Conservation (phyloP, 2,329 filamentous ascomycete genomes). For the Monilinia aucupariae region DNA sequence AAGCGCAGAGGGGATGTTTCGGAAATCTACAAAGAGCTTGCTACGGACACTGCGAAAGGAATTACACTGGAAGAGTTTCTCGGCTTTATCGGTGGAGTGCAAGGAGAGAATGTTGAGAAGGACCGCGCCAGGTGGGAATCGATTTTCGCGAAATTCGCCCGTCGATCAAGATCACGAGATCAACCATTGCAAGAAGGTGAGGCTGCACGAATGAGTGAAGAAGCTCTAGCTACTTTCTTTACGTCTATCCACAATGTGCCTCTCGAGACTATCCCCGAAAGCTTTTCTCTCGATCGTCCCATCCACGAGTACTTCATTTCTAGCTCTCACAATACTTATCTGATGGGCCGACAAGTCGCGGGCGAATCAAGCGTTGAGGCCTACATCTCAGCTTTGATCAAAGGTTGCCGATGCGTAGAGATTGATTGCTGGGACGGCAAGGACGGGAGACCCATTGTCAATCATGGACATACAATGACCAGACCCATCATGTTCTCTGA, state of each 20-base stretch:
- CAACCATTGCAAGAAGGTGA: conserved; percentile 40
- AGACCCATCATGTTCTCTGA: conserved; percentile 85
- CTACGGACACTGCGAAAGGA: conserved; percentile 53
- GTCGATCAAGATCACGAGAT: conserved; percentile 50
- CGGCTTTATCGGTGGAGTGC: conserved; percentile 64
- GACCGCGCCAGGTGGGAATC: conserved; percentile 63
- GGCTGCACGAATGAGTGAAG: conserved; percentile 63
- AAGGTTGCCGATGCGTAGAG: conserved; percentile 91
- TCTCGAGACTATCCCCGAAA: conserved; percentile 54
- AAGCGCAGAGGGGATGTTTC: conserved; percentile 80
- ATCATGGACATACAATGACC: conserved; percentile 85
- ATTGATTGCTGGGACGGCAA: conserved; percentile 97
- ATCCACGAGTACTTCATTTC: conserved; percentile 98
- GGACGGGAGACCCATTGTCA: conserved; percentile 76
- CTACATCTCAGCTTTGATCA: conserved; percentile 82
- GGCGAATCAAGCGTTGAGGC: conserved; percentile 91
- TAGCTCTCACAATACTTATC: conserved; percentile 97
- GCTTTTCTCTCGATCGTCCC: conserved; percentile 68
- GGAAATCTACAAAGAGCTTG: conserved; percentile 61
- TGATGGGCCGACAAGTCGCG: conserved; percentile 82
- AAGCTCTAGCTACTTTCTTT: conserved; percentile 72
- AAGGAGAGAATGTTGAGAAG: conserved; percentile 68
- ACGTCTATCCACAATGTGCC: conserved; percentile 69
- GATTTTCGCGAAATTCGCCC: conserved; percentile 65
- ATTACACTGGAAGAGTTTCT: conserved; percentile 71